phyloP scores from a whole-genome alignment of 768 basidiomycete species.

The Trametes meyenii region DNA sequence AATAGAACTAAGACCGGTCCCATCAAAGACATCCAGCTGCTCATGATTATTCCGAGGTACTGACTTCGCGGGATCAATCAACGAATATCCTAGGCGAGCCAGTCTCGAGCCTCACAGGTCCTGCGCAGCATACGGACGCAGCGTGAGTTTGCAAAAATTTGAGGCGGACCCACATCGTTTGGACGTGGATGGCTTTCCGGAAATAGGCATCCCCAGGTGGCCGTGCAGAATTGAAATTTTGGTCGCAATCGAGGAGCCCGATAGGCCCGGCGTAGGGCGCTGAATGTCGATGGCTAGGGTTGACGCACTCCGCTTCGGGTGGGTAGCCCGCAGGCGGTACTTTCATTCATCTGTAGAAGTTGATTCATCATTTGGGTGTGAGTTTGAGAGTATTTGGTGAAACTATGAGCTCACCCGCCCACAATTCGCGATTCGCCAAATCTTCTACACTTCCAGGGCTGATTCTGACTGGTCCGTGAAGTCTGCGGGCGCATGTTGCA shows the following conservation, averaged over 20 bases:
- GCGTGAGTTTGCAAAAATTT: background rate
- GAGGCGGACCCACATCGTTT: background rate
- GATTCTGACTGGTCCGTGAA: too few species aligned
- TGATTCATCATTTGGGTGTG: background rate
- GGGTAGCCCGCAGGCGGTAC: slow-evolving; percentile 2
- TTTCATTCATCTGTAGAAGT: background rate
- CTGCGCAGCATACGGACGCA: background rate
- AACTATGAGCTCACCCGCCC: background rate
- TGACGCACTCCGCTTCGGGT: background rate
- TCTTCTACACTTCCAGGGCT: too few species aligned
- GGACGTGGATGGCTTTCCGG: background rate
- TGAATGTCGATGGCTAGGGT: background rate
- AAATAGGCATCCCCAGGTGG: background rate
- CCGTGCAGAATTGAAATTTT: background rate
- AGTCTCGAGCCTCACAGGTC: too few species aligned
- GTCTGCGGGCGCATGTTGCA: too few species aligned
- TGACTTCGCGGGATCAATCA: background rate
- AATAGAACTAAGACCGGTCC: background rate
- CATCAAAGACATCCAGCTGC: too few species aligned
- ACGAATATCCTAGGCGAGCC: too few species aligned
- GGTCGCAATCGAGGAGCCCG: background rate
- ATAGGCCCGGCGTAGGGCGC: background rate
- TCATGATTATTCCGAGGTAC: too few species aligned
- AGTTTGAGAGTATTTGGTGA: background rate
- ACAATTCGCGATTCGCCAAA: too few species aligned